Evolutionary conservation across 139 green algal genomes (phyloP), one percentile per base, ranked within the genome.

Genomic region (Bryopsis sp.): DNA sequence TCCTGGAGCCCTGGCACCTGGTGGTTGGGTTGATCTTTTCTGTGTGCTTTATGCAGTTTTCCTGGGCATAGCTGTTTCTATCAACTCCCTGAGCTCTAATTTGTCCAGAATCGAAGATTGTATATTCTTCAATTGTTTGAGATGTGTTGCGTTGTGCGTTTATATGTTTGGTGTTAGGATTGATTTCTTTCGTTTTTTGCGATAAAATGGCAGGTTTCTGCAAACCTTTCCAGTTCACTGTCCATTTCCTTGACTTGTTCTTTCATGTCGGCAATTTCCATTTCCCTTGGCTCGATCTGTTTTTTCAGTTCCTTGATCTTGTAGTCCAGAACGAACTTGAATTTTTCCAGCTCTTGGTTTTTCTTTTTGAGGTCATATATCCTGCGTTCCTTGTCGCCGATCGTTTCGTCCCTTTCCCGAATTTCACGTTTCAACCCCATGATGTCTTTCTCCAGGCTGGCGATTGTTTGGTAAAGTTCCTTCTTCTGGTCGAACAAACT

Each of bases 261-360:
- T 75, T 86, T 85, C 86, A 95, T 92, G 22, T 87, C 78, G 26
- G 70, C 74, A 58, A 96, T 92, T 76, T 95, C 84, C 58, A 75
- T 48, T 71, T 95, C 89, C 2, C 83, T 78, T 8, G 90, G 90
- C 74, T 95, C 89, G 71, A 95, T 92, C 73, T 75, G 85, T 75
- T 87, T 88, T 78, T 92, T 92, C 15, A 96, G 85, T 85, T 96
- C 90, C 67, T 90, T 91, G 79, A 95, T 93, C 75, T 94, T 94
- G 86, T 92, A 95, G 70, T 96, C 90, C 71, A 96, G 80, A 67
- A 96, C 90, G 72, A 96, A 96, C 76, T 95, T 95, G 79, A 96
- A 95, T 77, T 96, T 96, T 78, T 95, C 90, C 28, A 96, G 80
- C 82, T 96, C 89, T 80, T 95, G 88, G 48, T 94, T 95, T 74